phyloP scores from a whole-genome alignment of 192 early-diverging fungal genomes.

The Entomortierella chlamydospora region DNA sequence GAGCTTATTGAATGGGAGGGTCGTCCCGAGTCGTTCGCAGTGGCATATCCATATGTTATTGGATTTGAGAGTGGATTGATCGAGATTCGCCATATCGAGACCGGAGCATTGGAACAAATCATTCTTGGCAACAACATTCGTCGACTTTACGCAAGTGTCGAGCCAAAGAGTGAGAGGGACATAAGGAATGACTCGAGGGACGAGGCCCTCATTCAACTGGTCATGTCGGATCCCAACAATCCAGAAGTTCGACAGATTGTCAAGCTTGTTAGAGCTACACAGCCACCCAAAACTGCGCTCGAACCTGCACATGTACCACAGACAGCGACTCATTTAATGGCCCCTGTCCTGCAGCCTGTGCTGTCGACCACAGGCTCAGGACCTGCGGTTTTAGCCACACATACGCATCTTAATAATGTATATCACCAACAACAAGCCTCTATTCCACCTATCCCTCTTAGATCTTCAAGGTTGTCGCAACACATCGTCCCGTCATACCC shows the following conservation, averaged over 20 bases:
- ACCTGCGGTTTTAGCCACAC: conserved; percentile 39
- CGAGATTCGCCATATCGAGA: conserved; percentile 87
- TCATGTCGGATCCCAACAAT: conserved; percentile 40
- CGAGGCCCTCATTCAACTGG: conserved; percentile 34
- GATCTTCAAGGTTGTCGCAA: conserved; percentile 26
- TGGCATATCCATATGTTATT: conserved; percentile 85
- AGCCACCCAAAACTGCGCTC: conserved; percentile 11
- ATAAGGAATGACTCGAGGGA: conserved; percentile 18
- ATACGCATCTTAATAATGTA: conserved; percentile 8
- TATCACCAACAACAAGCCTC: conserved; percentile 22
- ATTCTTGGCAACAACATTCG: conserved; percentile 49
- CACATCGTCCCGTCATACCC: conserved; percentile 29
- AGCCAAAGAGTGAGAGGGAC: conserved; percentile 15
- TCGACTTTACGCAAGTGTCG: conserved; percentile 36
- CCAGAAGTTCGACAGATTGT: conserved; percentile 28
- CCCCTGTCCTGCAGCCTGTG: conserved; percentile 24
- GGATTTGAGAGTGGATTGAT: conserved; percentile 91
- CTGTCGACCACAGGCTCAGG: conserved; percentile 29
- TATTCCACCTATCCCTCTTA: not conserved
- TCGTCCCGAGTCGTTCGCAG: conserved; percentile 82
- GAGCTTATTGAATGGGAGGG: conserved; percentile 91
- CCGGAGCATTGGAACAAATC: conserved; percentile 58
- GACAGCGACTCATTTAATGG: conserved; percentile 37
- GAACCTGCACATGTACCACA: conserved; percentile 29
- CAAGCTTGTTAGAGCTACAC: conserved; percentile 24